phyloP scores from a whole-genome alignment of 2,329 filamentous ascomycete species.

The Fusarium hainanense region DNA sequence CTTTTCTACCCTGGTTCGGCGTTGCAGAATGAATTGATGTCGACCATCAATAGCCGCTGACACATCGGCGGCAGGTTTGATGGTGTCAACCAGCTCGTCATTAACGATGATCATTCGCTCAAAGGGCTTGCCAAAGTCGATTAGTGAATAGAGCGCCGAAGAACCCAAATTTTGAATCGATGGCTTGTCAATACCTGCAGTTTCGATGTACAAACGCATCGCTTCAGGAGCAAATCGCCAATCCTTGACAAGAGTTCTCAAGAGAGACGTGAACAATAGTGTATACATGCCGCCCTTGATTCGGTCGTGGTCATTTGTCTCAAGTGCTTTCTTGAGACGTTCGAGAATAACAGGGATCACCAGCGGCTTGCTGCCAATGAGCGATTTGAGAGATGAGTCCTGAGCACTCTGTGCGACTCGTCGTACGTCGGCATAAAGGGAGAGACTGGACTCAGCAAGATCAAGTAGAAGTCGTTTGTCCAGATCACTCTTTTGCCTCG shows the following conservation, averaged over 20 bases:
- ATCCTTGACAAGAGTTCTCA: conserved; percentile 88
- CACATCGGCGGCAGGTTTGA: conserved; percentile 76
- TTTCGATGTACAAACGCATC: conserved; percentile 89
- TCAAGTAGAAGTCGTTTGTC: conserved; percentile 88
- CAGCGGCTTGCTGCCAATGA: conserved; percentile 87
- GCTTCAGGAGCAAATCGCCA: conserved; percentile 96
- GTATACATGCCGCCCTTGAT: conserved; percentile 97
- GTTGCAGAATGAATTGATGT: conserved; percentile 78
- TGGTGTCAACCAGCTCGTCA: conserved; percentile 73
- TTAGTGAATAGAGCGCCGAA: conserved; percentile 83
- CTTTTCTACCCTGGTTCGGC: conserved; percentile 80
- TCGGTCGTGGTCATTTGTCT: conserved; percentile 83
- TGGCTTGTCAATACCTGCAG: conserved; percentile 89
- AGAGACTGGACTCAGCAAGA: conserved; percentile 88
- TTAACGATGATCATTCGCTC: conserved; percentile 89
- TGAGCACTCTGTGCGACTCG: conserved; percentile 90
- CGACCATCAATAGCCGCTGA: conserved; percentile 66
- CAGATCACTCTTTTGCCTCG: conserved; percentile 87
- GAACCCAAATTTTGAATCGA: conserved; percentile 92
- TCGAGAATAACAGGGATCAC: conserved; percentile 90
- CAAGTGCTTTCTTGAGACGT: conserved; percentile 81
- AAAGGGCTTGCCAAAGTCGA: conserved; percentile 90
- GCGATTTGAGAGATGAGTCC: conserved; percentile 91
- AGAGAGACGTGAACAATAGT: conserved; percentile 85
- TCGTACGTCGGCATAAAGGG: conserved; percentile 94